Base-by-base conservation (phyloP, 495 filamentous ascomycete genomes). In the Penicillium cosmopolitanum region DNA sequence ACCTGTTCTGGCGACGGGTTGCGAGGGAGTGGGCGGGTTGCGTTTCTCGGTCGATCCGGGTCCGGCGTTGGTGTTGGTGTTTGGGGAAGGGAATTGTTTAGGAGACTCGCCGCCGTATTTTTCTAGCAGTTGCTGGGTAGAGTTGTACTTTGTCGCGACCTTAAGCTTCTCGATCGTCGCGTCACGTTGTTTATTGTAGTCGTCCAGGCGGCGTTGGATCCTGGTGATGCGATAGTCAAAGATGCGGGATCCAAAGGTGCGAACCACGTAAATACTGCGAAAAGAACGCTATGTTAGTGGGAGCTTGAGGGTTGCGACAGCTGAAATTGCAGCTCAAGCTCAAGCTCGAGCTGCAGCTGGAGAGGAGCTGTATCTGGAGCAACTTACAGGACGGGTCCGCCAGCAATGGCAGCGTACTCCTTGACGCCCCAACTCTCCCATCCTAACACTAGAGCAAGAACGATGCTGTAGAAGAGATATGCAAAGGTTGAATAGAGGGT, bases 151-250 rank as follows among this genome's bases (percentile, higher is more conserved):
- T 35, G 95, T 98, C 18, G 93, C 93, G 31, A 85, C 84, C 74
- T 98, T 98, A 50, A 98, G 85, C 74, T 92, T 93, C 67, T 96
- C 90, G 62, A 98, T 97, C 1, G 93, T 96, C 65, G 86, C 85
- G 53, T 89, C 84, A 47, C 93, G 86, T 73, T 97, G 89, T 55
- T 84, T 81, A 52, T 94, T 82, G 11, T 92, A 82, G 2, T 79
- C 82, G 55, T 96, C 87, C 23, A 97, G 81, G n/a, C 85, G 81
- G 21, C 75, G 62, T 65, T 88, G 85, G 12, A 87, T 79, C 9
- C 75, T 84, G 25, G 86, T 82, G 66, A 95, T 89, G 51, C 92
- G 90, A 66, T 88, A 94, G 61, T 89, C 89, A 74, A 89, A 98
- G 74, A 90, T 87, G n/a, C 79, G 75, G 18, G 84, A 81, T 19